Evolutionary conservation across 2,329 filamentous ascomycete genomes (phyloP).

Genomic region (Cordyceps cateniannulata): DNA sequence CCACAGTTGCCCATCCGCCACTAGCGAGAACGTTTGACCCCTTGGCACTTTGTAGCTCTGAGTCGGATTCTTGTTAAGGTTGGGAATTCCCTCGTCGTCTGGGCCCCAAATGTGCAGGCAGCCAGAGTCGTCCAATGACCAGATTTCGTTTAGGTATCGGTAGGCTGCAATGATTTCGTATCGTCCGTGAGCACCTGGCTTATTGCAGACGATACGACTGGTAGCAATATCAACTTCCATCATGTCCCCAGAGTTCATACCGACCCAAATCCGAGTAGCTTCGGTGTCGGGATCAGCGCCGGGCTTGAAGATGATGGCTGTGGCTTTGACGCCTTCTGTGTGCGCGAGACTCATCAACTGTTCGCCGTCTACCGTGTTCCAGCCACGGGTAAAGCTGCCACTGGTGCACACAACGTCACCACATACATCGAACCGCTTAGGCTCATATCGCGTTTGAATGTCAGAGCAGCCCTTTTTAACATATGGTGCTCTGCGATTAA

Average conservation of each 20-base stretch:
- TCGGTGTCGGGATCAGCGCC: constrained; percentile 71
- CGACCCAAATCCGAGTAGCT: constrained; percentile 79
- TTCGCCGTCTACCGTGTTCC: constrained; percentile 79
- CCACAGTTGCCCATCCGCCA: constrained; percentile 82
- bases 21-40: constrained; percentile 81
- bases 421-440: constrained; percentile 78
- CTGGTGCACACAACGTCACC: constrained; percentile 83
- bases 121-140: constrained; percentile 88
- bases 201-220: constrained; percentile 63
- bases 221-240: constrained; percentile 79
- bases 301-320: constrained; percentile 80
- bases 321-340: constrained; percentile 76
- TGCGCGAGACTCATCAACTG: constrained; percentile 74
- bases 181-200: constrained; percentile 66
- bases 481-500: constrained; percentile 76
- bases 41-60: constrained; percentile 72
- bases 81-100: constrained; percentile 64
- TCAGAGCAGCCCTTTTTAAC: constrained; percentile 67
- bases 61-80: constrained; percentile 61
- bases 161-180: constrained; percentile 79
- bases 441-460: constrained; percentile 80
- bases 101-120: constrained; percentile 83
- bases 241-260: constrained; percentile 80
- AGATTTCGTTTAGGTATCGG: constrained; percentile 81
- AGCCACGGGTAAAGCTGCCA: constrained; percentile 79